Conservation (phyloP, 2,329 filamentous ascomycete genomes). For the Didymella keratinophila region DNA sequence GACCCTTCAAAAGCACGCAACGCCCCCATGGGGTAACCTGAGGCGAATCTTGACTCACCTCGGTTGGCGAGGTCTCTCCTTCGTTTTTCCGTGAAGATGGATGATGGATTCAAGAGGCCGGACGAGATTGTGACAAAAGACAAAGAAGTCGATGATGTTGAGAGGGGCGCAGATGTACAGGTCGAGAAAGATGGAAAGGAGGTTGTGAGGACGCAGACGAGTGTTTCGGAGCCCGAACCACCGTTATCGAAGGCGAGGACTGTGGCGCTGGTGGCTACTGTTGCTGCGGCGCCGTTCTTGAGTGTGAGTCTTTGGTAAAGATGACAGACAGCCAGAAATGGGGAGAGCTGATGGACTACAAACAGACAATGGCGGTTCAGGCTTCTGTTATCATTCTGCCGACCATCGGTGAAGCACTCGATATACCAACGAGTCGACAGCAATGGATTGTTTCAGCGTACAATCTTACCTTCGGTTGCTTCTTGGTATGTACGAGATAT, state of each 20-base stretch:
- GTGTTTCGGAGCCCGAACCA: slow-evolving; percentile 19
- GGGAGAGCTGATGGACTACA: not conserved
- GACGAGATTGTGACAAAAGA: slow-evolving; percentile 15
- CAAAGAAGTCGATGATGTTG: slow-evolving; percentile 7
- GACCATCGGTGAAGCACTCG: slow-evolving; percentile 64
- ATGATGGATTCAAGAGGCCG: slow-evolving; percentile 20
- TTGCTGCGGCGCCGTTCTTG: slow-evolving; percentile 42
- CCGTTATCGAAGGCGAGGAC: slow-evolving; percentile 44
- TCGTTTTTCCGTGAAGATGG: slow-evolving; percentile 3
- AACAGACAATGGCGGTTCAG: slow-evolving; percentile 64
- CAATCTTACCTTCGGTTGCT: slow-evolving; percentile 71
- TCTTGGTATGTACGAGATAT: slow-evolving; percentile 52
- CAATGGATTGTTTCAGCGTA: slow-evolving; percentile 75
- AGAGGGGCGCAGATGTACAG: slow-evolving; percentile 2
- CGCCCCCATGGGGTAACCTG: slow-evolving; percentile 11
- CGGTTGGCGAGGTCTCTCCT: not conserved
- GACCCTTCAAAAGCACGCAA: slow-evolving; percentile 18
- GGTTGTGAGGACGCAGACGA: slow-evolving; percentile 9
- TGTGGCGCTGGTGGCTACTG: slow-evolving; percentile 40
- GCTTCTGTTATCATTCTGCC: slow-evolving; percentile 69
- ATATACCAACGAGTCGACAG: slow-evolving; percentile 65
- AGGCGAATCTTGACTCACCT: slow-evolving; percentile 2
- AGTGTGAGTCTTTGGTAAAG: slow-evolving; percentile 34
- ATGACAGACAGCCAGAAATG: not conserved
- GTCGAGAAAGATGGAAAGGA: slow-evolving; percentile 18